Conservation (phyloP, 1,139 yeast species). For the Hemisphaericaspora lyxosophila region DNA sequence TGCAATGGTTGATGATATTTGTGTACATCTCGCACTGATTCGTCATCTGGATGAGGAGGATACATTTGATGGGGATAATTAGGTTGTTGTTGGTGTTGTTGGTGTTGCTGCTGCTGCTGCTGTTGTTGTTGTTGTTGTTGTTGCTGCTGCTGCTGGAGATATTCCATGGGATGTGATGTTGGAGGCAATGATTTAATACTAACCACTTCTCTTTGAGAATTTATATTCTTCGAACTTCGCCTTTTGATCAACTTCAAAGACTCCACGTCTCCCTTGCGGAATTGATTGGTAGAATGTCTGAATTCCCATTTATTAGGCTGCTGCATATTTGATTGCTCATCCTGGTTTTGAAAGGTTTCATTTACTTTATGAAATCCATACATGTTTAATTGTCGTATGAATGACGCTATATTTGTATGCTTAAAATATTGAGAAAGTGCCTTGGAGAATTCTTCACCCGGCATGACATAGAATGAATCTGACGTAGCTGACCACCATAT, state of each 20-base stretch:
- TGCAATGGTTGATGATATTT: conserved; percentile 12
- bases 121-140: conserved; percentile 11
- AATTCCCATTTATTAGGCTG: conserved; percentile 57
- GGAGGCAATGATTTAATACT: conserved; percentile 36
- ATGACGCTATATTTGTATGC: conserved; percentile 78
- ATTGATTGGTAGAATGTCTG: conserved; percentile 63
- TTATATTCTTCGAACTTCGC: conserved; percentile 56
- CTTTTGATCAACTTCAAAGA: conserved; percentile 61
- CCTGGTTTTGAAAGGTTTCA: conserved; percentile 31
- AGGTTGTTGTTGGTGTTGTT: conserved; percentile 4
- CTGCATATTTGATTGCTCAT: conserved; percentile 6
- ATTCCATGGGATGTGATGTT: conserved; percentile 23
- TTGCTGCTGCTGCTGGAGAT: conserved; percentile 6
- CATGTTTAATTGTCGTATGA: conserved; percentile 76
- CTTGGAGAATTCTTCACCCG: conserved; percentile 61
- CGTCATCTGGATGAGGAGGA: conserved; percentile 6
- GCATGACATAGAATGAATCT: conserved; percentile 42
- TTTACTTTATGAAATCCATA: conserved; percentile 77
- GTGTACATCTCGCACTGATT: conserved; percentile 12
- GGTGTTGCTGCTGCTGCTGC: conserved; percentile 9
- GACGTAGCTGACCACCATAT: conserved; percentile 44
- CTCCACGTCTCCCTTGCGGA: conserved; percentile 63
- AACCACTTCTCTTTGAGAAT: conserved; percentile 42
- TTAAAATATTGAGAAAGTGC: conserved; percentile 67
- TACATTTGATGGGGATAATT: conserved; percentile 3